A percentile compares a stretch with the other conserved stretches of the same genome.
Conservation (phyloP, 805 yeast genomes). For the Cyberlindnera lachancei region DNA sequence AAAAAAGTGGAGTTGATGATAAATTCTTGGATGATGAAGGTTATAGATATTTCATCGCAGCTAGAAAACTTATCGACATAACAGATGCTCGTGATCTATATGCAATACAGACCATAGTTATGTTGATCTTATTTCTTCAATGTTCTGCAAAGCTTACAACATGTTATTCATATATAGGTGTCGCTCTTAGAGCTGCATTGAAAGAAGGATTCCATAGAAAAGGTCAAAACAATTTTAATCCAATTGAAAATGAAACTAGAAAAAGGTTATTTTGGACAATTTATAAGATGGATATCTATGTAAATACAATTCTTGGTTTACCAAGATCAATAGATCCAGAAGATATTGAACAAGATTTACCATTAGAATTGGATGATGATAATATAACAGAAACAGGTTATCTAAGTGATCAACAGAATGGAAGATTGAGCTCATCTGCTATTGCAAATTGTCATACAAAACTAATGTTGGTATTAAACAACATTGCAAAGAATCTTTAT, state of each 20-base stretch:
- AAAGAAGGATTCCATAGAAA: constrained; percentile 77
- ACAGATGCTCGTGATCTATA: constrained; percentile 74
- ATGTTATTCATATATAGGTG: constrained; percentile 84
- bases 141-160: constrained; percentile 83
- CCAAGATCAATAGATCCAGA: constrained; percentile 72
- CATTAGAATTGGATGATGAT: constrained; percentile 80
- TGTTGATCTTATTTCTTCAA: constrained; percentile 79
- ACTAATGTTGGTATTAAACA: constrained; percentile 59
- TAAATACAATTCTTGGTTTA: constrained; percentile 78
- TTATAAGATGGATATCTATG: constrained; percentile 84
- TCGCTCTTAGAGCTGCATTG: constrained; percentile 74
- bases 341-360: constrained; percentile 83
- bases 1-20: constrained; percentile 30
- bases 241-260: constrained; percentile 74
- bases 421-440: constrained; percentile 58
- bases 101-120: constrained; percentile 78
- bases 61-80: constrained; percentile 70
- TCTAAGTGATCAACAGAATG: constrained; percentile 37
- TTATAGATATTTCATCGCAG: constrained; percentile 71
- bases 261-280: constrained; percentile 86
- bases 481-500: constrained; percentile 60
- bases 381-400: constrained; percentile 66
- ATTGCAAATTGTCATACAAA: constrained; percentile 84
- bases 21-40: constrained; percentile 62
- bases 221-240: constrained; percentile 49